A percentile compares a stretch with the other conserved stretches of the same genome.
These are phyloP conservation scores for Sanghuangporus sanghuang DNA, from an alignment of 1,284 basidiomycete species.

Conservation along the genomic window DNA sequence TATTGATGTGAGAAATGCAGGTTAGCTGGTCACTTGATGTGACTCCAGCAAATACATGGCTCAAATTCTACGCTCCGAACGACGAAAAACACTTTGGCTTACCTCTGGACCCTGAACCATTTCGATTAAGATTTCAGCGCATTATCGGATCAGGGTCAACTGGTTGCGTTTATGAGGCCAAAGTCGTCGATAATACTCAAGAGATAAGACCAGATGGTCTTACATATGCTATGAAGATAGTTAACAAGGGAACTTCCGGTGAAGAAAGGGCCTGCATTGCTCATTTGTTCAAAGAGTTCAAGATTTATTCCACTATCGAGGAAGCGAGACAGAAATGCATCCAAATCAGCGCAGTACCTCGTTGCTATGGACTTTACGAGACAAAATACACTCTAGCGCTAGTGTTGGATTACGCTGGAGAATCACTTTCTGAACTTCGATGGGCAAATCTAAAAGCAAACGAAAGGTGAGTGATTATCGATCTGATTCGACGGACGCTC, in stretches of 20 bases:
- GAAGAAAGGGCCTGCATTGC: neutral
- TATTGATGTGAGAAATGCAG: neutral
- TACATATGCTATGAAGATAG: neutral
- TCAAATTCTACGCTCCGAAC: neutral
- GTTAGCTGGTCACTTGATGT: neutral
- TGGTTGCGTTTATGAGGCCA: neutral
- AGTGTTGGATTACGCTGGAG: neutral
- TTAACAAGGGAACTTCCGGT: neutral
- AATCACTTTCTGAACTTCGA: neutral
- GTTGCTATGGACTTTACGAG: slow-evolving; percentile 1
- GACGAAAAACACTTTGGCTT: neutral
- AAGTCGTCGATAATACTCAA: neutral
- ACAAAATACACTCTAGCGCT: neutral
- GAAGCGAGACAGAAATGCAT: neutral
- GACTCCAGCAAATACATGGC: neutral
- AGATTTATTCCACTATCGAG: neutral
- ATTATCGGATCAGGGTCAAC: neutral
- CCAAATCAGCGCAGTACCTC: neutral
- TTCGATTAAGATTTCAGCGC: neutral
- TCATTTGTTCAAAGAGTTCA: neutral
- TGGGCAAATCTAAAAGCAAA: neutral
- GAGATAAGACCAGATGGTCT: neutral
- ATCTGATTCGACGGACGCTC: neutral
- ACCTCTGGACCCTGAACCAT: neutral
- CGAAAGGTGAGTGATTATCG: neutral